Evolutionary conservation across 495 filamentous ascomycete genomes (phyloP), one percentile per base, ranked within the genome.

Genomic region (Penicillium cinerascens): DNA sequence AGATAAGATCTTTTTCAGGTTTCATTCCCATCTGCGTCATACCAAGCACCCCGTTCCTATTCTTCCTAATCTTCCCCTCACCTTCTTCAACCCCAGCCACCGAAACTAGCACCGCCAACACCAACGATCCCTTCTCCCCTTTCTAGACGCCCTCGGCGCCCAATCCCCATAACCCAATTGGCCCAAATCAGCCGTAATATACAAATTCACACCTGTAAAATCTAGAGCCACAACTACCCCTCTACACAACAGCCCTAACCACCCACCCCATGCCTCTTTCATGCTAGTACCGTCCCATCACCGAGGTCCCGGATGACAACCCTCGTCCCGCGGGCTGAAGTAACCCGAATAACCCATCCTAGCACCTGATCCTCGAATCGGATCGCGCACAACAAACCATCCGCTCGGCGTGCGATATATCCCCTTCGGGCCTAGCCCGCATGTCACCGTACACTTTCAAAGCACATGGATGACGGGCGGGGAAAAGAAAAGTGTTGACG

Each of bases 311-410:
- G 29, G 29, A 33, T 1, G 9, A 33, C 6, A 33, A 6, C 7
- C 26, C 29, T 11, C 10, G 29, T 13, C 9, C 29, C 10, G 29
- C 29, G 29, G 11, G 9, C 11, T 10, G 1, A 33, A 33, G 29
- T 11, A 10, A 10, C 29, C 11, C 4, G 29, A n/a, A 13, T 33
- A 3, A 3, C 11, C 46, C 43, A 51, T 59, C 22, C 22, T 23
- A 6, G 22, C 3, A 23, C 6, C 47, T 59, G 51, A 59, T 6
- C 52, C 52, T 52, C 56, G 47, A 56, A 63, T 63, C 56, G 53
- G 56, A 63, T 39, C n/a, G 7, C 2, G 36, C 21, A 48, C 26
- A 17, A 18, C 16, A 39, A 40, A 15, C 46, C 37, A 11, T 23
- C 16, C 45, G 18, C n/a, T 17, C 47, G 36, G 23, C n/a, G n/a